Conservation (phyloP, 805 yeast species). For the Saturnispora galanensis region DNA sequence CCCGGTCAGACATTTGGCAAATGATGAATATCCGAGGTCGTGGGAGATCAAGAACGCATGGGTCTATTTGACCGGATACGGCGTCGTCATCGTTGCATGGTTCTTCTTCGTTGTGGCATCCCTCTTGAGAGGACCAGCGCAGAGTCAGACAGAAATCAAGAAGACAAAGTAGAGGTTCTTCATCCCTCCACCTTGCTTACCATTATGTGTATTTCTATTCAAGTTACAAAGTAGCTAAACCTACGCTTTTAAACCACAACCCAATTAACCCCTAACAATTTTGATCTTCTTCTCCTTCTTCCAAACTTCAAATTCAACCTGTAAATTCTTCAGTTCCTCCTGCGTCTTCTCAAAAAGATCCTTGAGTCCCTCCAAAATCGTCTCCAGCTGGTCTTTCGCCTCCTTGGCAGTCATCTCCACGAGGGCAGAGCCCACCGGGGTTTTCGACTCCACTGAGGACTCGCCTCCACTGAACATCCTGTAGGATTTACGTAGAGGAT, state of each 20-base stretch:
- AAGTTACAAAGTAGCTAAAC: too few relatives aligned
- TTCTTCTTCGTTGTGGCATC: slow-evolving; percentile 62
- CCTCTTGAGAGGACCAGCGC: slow-evolving; percentile 28
- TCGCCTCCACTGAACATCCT: slow-evolving; percentile 78
- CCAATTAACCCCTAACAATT: slow-evolving; percentile 28
- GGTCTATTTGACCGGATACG: slow-evolving; percentile 73
- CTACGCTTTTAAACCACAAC: too few relatives aligned
- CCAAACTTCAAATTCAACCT: slow-evolving; percentile 38
- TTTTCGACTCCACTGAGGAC: slow-evolving; percentile 1
- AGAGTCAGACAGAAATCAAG: slow-evolving; percentile 8
- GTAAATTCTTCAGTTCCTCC: slow-evolving; percentile 31
- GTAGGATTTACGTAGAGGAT: slow-evolving; percentile 63
- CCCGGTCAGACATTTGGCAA: slow-evolving; percentile 87
- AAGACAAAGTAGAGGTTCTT: slow-evolving; percentile 15
- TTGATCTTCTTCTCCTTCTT: slow-evolving; percentile 40
- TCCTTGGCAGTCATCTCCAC: slow-evolving; percentile 77
- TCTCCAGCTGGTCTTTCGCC: slow-evolving; percentile 51
- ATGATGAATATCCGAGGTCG: slow-evolving; percentile 87
- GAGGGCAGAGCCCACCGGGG: slow-evolving; percentile 35
- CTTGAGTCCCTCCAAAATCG: slow-evolving; percentile 42
- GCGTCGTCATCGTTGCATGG: slow-evolving; percentile 67
- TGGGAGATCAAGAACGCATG: slow-evolving; percentile 91
- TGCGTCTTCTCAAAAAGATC: slow-evolving; percentile 30
- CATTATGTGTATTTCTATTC: too few relatives aligned
- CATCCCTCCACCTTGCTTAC: too few relatives aligned